phyloP scores from a whole-genome alignment of 164 flowering plant genomes.

The Berberis vulgaris region DNA sequence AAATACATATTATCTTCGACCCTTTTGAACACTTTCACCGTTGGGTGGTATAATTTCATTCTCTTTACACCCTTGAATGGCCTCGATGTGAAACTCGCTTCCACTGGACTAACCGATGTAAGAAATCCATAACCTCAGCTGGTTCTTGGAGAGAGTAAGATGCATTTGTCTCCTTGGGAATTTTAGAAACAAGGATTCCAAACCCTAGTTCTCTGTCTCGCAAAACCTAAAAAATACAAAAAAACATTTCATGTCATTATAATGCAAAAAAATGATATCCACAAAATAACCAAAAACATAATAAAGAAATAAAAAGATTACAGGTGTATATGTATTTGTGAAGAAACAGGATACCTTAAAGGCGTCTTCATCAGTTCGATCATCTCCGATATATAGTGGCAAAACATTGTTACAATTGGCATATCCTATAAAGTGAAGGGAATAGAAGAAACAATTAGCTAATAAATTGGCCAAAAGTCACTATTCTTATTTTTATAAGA shows the following conservation, averaged over 20 bases:
- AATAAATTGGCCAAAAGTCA: neutral
- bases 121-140: constrained; percentile 71
- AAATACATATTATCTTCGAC: constrained; percentile 10
- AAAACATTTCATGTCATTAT: neutral
- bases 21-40: neutral
- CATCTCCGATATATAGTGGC: constrained; percentile 90
- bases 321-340: neutral
- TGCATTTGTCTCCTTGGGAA: constrained; percentile 78
- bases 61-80: neutral
- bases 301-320: neutral
- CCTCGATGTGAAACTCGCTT: constrained; percentile 23
- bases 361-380: constrained; percentile 92
- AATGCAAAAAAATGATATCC: neutral
- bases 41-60: neutral
- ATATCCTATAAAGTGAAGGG: constrained; percentile 35
- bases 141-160: constrained; percentile 78
- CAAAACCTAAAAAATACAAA: constrained; percentile 40
- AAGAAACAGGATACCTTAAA: constrained; percentile 53
- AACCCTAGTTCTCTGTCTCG: constrained; percentile 64
- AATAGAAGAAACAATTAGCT: neutral
- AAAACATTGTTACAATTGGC: constrained; percentile 47
- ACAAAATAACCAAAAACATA: neutral
- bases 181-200: constrained; percentile 77
- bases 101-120: constrained; percentile 72
- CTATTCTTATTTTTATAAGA: neutral